A percentile compares a stretch with the other conserved stretches of the same genome.
Conservation (phyloP, 805 yeast species). For the Kluyveromyces nonfermentans region DNA sequence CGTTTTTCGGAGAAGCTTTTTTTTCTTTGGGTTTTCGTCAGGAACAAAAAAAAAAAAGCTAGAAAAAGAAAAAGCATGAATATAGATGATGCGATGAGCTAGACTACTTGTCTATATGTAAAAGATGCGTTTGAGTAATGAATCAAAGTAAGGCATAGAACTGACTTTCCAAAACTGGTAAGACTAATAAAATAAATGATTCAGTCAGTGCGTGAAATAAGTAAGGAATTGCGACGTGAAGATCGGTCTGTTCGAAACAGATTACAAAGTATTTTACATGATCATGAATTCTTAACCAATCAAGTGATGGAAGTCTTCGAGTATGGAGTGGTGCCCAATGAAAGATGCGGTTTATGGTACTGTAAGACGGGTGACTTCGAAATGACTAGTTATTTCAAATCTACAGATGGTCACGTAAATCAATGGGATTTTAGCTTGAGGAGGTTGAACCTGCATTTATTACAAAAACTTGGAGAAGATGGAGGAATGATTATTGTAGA, state of each 20-base stretch:
- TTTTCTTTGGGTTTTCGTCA: too few relatives aligned
- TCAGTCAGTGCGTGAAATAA: constrained; percentile 9
- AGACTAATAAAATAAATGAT: not conserved
- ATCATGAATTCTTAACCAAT: constrained; percentile 40
- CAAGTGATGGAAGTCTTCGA: constrained; percentile 27
- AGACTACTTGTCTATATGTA: too few relatives aligned
- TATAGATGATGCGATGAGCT: too few relatives aligned
- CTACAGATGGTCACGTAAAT: constrained; percentile 82
- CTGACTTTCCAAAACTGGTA: too few relatives aligned
- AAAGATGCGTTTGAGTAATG: not conserved
- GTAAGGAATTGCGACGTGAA: constrained; percentile 40
- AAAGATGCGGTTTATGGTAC: constrained; percentile 86
- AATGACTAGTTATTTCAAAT: constrained; percentile 66
- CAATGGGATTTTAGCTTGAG: constrained; percentile 74
- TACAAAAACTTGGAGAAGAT: constrained; percentile 36
- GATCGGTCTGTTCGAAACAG: constrained; percentile 48
- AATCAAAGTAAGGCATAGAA: too few relatives aligned
- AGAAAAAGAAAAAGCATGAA: too few relatives aligned
- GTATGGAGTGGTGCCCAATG: constrained; percentile 58
- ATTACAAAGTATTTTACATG: constrained; percentile 62
- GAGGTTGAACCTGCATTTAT: constrained; percentile 63
- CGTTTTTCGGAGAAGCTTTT: too few relatives aligned
- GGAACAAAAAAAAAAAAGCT: too few relatives aligned
- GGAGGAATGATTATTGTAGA: constrained; percentile 60
- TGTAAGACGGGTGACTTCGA: constrained; percentile 35